Percentiles rank a stretch among this genome's conserved stretches.
These are phyloP conservation scores for Vaccinium macrocarpon DNA, from an alignment of 148 eudicot genomes.

Conservation along the genomic window DNA sequence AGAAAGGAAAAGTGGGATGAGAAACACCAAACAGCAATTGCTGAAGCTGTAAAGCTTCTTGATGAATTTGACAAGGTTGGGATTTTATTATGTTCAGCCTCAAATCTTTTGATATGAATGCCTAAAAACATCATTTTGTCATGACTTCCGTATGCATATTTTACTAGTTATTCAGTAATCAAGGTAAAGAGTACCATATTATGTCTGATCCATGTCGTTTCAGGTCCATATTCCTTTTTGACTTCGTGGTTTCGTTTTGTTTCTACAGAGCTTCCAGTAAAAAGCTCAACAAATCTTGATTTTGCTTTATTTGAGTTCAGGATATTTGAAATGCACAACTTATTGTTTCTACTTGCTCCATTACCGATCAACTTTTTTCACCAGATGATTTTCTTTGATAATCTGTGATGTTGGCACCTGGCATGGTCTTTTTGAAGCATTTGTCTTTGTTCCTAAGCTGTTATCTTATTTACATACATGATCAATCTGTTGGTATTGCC, in stretches of 20 bases:
- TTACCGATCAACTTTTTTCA: not conserved
- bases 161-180: not conserved
- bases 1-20: conserved; percentile 91
- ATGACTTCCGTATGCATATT: not conserved
- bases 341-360: conserved; percentile 5
- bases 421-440: not conserved
- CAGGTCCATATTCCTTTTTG: not conserved
- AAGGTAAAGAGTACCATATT: not conserved
- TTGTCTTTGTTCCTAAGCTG: not conserved
- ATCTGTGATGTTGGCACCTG: not conserved
- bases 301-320: conserved; percentile 1
- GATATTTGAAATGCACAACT: not conserved
- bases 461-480: not conserved
- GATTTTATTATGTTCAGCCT: conserved; percentile 10
- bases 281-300: not conserved
- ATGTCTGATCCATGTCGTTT: not conserved
- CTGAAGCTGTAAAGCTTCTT: conserved; percentile 70
- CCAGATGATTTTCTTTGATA: not conserved
- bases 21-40: conserved; percentile 84
- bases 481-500: not conserved
- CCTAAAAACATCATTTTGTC: not conserved
- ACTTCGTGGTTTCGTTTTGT: not conserved
- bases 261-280: conserved; percentile 1
- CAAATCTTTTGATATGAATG: not conserved
- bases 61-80: conserved; percentile 84